Evolutionary conservation across 345 rosid species (phyloP), one percentile per base, ranked within the genome.

Genomic region (Camelina hispida): DNA sequence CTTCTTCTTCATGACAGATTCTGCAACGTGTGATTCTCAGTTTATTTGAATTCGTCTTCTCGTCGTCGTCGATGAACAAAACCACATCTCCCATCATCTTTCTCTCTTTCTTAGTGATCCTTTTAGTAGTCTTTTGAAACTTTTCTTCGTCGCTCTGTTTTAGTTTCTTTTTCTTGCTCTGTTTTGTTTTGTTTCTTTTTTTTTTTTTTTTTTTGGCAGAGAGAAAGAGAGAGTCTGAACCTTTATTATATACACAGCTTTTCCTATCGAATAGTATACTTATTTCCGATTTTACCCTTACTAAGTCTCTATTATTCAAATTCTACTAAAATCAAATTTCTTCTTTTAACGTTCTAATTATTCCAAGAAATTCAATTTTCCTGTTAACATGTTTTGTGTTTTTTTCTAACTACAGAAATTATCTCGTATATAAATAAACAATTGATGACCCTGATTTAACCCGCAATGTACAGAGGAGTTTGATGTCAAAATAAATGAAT

Each of bases 1-100:
- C 93, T 54, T 90, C 96, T 78, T 78, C 81, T 74, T 95, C 99
- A 23, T 89, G 98, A 74, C 98, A 95, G 44, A 95, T 95, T 81
- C 99, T 86, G 79, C 99, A 66, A 73, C 81, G 82, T 4, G 80
- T 76, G 23, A 75, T 78, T 34, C 79, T 82, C 68, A 76, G 84
- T 67, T 88, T 28, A 28, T 28, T 89, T 30, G 59, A 52, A 34
- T 53, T 28, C 13, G 20, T 53, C 38, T 78, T 78, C 2, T 88
- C 91, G 2, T 28, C 30, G 30, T 28, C 5, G 5, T 28, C 30
- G 0, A 87, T 81, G 32, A 81, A 72, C 84, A 91, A 55, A 44
- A 85, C 66, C 32, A 84, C 79, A 7, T 91, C 97, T 72, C 85
- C 93, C 95, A 89, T 91, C 30, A 89, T 91, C 30, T 48, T 47